Evolutionary conservation across 257 asterid genomes (phyloP).

Genomic region (Rubia yunnanensis): DNA sequence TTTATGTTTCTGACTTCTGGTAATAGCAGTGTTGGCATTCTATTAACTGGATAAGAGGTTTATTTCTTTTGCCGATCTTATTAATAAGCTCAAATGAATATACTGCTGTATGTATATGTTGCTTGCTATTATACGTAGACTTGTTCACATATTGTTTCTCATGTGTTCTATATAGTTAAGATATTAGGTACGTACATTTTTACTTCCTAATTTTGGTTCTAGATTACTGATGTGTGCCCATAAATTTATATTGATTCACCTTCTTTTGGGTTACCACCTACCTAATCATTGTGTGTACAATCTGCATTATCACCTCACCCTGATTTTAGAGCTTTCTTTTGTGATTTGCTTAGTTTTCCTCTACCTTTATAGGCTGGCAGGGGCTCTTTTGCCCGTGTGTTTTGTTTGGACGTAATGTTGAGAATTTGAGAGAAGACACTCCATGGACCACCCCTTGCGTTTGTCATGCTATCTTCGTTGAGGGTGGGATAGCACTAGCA

Average conservation of each 20-base stretch:
- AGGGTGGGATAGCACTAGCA: slow-evolving; percentile 83
- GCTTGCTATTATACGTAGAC: neutral
- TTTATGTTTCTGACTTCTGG: neutral
- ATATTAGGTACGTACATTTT: no score
- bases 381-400: slow-evolving; percentile 98
- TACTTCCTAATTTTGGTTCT: neutral
- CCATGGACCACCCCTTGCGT: slow-evolving; percentile 90
- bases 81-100: neutral
- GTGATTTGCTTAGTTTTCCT: slow-evolving; percentile 7
- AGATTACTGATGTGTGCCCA: neutral
- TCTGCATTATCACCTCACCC: neutral
- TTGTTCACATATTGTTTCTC: neutral
- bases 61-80: neutral
- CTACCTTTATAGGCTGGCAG: slow-evolving; percentile 46
- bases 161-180: neutral
- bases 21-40: neutral
- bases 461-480: slow-evolving; percentile 84
- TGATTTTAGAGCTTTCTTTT: neutral
- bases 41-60: neutral
- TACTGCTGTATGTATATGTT: neutral
- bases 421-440: slow-evolving; percentile 74
- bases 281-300: no score
- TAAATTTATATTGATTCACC: neutral
- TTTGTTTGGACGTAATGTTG: slow-evolving; percentile 80
- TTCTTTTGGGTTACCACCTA: neutral